These are phyloP conservation scores for Coemansia sp. DNA, from an alignment of 192 early-diverging fungal genomes.

Conservation along the genomic window DNA sequence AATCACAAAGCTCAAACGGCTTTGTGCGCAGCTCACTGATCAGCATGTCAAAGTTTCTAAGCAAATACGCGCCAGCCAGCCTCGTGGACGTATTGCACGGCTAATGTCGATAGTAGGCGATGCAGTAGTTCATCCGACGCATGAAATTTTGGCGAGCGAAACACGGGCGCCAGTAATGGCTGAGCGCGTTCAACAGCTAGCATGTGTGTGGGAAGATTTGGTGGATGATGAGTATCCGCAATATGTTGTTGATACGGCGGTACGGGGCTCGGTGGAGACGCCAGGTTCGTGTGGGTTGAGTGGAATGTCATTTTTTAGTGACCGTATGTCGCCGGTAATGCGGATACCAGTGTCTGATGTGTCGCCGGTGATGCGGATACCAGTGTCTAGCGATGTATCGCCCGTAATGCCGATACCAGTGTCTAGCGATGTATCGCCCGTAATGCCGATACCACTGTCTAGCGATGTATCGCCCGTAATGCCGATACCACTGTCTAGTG, in stretches of 20 bases:
- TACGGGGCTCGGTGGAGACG: neutral
- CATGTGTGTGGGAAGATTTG: slow-evolving; percentile 24
- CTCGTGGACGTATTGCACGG: neutral
- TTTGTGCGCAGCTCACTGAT: slow-evolving; percentile 31
- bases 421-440: neutral
- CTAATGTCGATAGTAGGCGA: neutral
- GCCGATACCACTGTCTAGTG: too few relatives aligned
- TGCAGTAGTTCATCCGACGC: neutral
- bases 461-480: neutral
- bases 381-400: neutral
- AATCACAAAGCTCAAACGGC: slow-evolving; percentile 23
- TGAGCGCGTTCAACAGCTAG: slow-evolving; percentile 22
- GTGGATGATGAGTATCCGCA: slow-evolving; percentile 11
- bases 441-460: too few relatives aligned
- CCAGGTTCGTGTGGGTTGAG: slow-evolving; percentile 8
- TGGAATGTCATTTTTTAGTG: slow-evolving; percentile 13
- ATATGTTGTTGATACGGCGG: neutral
- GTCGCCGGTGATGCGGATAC: neutral
- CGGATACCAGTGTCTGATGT: too few relatives aligned
- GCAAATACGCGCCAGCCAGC: neutral
- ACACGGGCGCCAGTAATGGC: neutral
- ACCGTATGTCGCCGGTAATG: neutral
- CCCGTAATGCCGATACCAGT: too few relatives aligned
- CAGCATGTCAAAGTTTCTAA: slow-evolving; percentile 11
- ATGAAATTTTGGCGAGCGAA: neutral